Conservation (phyloP, 2,329 filamentous ascomycete species). For the Byssochlamys sp. region DNA sequence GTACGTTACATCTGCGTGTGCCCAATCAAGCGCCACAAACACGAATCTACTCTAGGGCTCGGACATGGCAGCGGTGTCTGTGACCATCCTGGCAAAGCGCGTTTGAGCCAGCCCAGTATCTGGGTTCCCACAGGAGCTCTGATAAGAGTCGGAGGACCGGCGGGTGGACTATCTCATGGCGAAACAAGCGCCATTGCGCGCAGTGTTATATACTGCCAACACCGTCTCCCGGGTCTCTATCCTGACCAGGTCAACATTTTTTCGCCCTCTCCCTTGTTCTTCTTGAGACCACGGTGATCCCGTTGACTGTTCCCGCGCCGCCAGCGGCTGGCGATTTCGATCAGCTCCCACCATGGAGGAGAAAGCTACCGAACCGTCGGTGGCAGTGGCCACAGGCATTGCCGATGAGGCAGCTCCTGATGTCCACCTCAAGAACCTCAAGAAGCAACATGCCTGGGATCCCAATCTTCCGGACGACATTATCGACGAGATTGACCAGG, state of each 20-base stretch:
- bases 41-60: background rate
- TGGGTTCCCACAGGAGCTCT: background rate
- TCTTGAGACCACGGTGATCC: too few relatives aligned
- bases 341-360: conserved; percentile 47
- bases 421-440: conserved; percentile 44
- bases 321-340: conserved; percentile 4
- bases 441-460: conserved; percentile 54
- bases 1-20: background rate
- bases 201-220: background rate
- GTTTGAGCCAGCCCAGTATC: background rate
- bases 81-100: background rate
- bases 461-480: conserved; percentile 57
- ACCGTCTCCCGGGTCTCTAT: background rate
- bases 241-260: background rate
- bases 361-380: conserved; percentile 10
- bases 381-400: conserved; percentile 12
- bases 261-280: background rate
- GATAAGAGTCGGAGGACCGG: background rate
- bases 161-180: background rate
- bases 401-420: conserved; percentile 16
- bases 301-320: background rate
- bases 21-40: background rate
- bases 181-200: background rate
- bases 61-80: background rate
- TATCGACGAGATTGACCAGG: conserved; percentile 51